A percentile compares a stretch with the other conserved stretches of the same genome.
Conservation (phyloP, 768 basidiomycete genomes). For the Phlegmacium glaucopus region DNA sequence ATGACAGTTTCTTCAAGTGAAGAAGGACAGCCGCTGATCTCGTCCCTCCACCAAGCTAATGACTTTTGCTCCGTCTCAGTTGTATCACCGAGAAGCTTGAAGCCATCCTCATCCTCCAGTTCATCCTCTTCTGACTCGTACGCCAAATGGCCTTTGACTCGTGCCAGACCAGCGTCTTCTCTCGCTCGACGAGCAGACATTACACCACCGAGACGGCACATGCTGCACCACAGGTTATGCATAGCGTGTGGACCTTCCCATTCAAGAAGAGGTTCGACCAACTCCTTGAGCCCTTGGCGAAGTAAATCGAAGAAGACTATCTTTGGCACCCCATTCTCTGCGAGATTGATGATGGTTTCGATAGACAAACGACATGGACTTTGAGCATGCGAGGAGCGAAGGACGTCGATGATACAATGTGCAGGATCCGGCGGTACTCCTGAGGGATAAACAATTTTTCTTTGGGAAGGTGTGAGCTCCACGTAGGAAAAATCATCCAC, state of each 20-base stretch:
- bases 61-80: constrained; percentile 41
- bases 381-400: constrained; percentile 45
- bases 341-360: constrained; percentile 59
- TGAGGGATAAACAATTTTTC: constrained; percentile 41
- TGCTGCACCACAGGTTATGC: constrained; percentile 37
- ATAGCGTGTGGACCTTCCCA: constrained; percentile 45
- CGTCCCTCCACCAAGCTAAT: constrained; percentile 70
- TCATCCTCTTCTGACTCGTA: constrained; percentile 33
- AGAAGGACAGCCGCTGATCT: constrained; percentile 59
- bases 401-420: constrained; percentile 48
- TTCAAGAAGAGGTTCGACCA: constrained; percentile 36
- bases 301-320: constrained; percentile 37
- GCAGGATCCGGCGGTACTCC: constrained; percentile 32
- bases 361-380: constrained; percentile 47
- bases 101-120: constrained; percentile 33
- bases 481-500: constrained; percentile 21
- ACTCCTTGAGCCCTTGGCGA: constrained; percentile 27
- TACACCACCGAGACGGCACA: constrained; percentile 39
- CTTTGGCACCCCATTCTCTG: constrained; percentile 56
- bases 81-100: constrained; percentile 17
- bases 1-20: constrained; percentile 61
- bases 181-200: constrained; percentile 36
- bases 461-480: constrained; percentile 39
- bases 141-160: constrained; percentile 42
- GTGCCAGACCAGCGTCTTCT: constrained; percentile 35